phyloP scores from a whole-genome alignment of 202 grass and related monocot genomes.

The Setaria italica region DNA sequence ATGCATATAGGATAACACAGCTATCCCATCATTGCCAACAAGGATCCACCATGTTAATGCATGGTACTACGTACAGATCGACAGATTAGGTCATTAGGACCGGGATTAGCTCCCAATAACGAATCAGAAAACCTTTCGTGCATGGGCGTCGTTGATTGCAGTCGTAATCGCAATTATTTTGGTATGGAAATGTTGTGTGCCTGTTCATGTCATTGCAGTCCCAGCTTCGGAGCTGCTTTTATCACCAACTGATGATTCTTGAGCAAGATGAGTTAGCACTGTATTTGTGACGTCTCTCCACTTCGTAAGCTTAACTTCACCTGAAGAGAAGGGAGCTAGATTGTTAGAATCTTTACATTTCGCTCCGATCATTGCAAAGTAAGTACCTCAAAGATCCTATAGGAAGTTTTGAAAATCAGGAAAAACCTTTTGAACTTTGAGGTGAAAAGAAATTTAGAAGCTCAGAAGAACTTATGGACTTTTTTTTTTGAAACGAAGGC shows the following conservation, averaged over 20 bases:
- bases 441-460: background rate
- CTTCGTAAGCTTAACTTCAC: background rate
- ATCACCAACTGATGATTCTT: conserved; percentile 6
- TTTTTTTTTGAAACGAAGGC: too few relatives aligned
- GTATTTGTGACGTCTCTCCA: background rate
- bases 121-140: conserved; percentile 31
- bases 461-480: too few relatives aligned
- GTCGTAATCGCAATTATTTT: conserved; percentile 35
- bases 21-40: conserved; percentile 36
- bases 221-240: background rate
- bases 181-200: conserved; percentile 14
- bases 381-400: background rate
- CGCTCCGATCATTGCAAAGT: background rate
- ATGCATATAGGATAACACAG: conserved; percentile 22
- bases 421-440: background rate
- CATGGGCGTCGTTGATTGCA: conserved; percentile 22
- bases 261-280: background rate
- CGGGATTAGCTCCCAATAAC: conserved; percentile 22
- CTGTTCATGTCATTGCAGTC: conserved; percentile 8
- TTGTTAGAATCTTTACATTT: background rate
- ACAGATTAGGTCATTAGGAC: conserved; percentile 39
- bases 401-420: background rate
- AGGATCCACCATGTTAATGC: conserved; percentile 30
- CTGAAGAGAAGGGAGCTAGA: background rate
- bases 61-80: conserved; percentile 41